These are phyloP conservation scores for Coemansia sp. DNA, from an alignment of 192 early-diverging fungal genomes.

Conservation along the genomic window DNA sequence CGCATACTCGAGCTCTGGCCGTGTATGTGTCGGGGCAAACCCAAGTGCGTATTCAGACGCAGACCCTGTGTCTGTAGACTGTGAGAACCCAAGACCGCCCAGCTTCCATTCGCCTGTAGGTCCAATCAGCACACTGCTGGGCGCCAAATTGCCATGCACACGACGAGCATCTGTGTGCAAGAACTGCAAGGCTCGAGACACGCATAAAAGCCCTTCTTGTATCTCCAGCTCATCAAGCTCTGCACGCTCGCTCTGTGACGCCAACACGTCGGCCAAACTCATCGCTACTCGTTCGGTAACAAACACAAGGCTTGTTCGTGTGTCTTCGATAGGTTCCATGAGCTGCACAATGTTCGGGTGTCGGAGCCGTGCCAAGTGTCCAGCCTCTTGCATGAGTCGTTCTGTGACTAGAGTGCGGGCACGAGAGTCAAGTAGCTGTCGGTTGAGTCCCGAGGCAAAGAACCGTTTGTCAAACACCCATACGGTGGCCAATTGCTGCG, in stretches of 20 bases:
- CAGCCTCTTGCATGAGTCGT: conserved; percentile 63
- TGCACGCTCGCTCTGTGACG: conserved; percentile 7
- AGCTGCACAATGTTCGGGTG: conserved; percentile 78
- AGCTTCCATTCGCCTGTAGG: conserved; percentile 82
- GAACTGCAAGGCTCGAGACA: conserved; percentile 73
- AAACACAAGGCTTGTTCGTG: conserved; percentile 65
- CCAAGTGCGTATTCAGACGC: conserved; percentile 55
- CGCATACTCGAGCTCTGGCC: conserved; percentile 60
- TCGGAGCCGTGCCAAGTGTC: conserved; percentile 68
- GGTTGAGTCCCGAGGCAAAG: conserved; percentile 57
- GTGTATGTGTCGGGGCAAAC: conserved; percentile 59
- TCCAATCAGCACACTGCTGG: conserved; percentile 74
- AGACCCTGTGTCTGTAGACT: neutral
- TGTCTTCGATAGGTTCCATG: conserved; percentile 71
- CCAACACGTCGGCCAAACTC: conserved; percentile 64
- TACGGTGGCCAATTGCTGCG: conserved; percentile 59
- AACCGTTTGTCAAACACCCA: conserved; percentile 75
- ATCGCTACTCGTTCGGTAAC: conserved; percentile 72
- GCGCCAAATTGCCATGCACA: conserved; percentile 72
- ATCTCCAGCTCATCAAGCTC: conserved; percentile 66
- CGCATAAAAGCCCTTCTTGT: conserved; percentile 75
- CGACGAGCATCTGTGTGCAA: conserved; percentile 70
- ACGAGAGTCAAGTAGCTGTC: conserved; percentile 44
- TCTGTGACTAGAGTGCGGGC: conserved; percentile 58
- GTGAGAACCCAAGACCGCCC: conserved; percentile 70